Evolutionary conservation across 2,329 filamentous ascomycete species (phyloP).

Genomic region (Cadophora sp.): DNA sequence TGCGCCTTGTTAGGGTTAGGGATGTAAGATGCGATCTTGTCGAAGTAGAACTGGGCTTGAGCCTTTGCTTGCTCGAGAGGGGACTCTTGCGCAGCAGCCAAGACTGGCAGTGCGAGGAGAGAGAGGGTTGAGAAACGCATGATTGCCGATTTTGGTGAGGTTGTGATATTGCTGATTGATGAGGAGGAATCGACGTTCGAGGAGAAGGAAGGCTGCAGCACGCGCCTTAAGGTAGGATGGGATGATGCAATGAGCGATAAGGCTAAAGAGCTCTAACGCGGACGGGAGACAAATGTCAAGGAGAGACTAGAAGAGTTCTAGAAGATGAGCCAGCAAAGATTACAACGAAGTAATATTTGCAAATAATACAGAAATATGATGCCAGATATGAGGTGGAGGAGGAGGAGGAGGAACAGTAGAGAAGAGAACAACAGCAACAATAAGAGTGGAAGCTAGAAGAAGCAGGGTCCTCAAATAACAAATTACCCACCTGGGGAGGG

Average conservation of each 20-base stretch:
- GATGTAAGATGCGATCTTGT: conserved; percentile 62
- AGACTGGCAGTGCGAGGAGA: conserved; percentile 61
- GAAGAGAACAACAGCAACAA: not conserved
- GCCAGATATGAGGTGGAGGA: conserved; percentile 22
- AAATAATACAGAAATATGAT: conserved; percentile 24
- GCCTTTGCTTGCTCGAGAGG: conserved; percentile 63
- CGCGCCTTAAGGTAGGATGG: conserved; percentile 13
- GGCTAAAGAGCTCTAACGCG: conserved; percentile 23
- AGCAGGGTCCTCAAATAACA: conserved; percentile 22
- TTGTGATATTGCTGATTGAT: conserved; percentile 17
- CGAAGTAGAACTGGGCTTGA: conserved; percentile 68
- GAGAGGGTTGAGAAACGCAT: conserved; percentile 65
- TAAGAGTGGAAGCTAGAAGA: conserved; percentile 24
- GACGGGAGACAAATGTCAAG: conserved; percentile 30
- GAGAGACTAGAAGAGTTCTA: conserved; percentile 19
- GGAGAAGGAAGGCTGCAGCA: conserved; percentile 15
- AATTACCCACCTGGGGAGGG: conserved; percentile 21
- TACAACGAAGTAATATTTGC: conserved; percentile 34
- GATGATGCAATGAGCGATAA: conserved; percentile 33
- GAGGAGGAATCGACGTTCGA: conserved; percentile 22
- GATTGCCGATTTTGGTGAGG: conserved; percentile 18
- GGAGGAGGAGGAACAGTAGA: not conserved
- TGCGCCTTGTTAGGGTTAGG: conserved; percentile 52
- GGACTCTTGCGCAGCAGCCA: conserved; percentile 61
- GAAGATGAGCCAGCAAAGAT: conserved; percentile 24